Conservation (phyloP, 441 rosid genomes). For the Syzygium syzygioides region DNA sequence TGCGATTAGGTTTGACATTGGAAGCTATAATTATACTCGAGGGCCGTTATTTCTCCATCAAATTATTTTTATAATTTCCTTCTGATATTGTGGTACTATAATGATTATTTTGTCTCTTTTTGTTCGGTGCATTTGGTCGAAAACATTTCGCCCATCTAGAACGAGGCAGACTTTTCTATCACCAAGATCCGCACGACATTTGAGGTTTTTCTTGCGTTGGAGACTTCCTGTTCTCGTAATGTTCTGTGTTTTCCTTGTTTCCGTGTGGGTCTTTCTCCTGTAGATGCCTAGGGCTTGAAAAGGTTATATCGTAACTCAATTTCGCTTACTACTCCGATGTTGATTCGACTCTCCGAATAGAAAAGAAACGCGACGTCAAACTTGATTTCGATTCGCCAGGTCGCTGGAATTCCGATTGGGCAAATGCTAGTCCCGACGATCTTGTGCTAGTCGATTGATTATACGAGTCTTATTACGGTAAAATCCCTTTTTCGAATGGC, state of each 20-base stretch:
- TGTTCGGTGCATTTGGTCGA: neutral
- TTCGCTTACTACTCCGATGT: neutral
- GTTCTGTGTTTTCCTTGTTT: neutral
- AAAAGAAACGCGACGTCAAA: neutral
- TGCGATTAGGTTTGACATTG: neutral
- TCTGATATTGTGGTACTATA: neutral
- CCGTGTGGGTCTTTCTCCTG: neutral
- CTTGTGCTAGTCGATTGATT: neutral
- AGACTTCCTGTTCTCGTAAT: neutral
- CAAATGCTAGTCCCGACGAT: neutral
- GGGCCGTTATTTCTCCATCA: neutral
- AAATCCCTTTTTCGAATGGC: neutral
- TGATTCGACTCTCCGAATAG: neutral
- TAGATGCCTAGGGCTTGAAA: neutral
- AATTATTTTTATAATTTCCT: neutral
- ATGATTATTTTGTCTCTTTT: neutral
- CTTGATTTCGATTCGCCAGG: neutral
- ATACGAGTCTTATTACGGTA: neutral
- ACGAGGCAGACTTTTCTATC: neutral
- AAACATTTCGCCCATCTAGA: neutral
- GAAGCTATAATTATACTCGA: neutral
- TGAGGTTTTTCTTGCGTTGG: neutral
- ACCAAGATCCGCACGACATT: neutral
- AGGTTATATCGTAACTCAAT: neutral
- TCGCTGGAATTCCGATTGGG: neutral